Percentiles rank a stretch among this genome's conserved stretches.
phyloP scores from a whole-genome alignment of 1,284 basidiomycete species.

The Meira miltonrushii region DNA sequence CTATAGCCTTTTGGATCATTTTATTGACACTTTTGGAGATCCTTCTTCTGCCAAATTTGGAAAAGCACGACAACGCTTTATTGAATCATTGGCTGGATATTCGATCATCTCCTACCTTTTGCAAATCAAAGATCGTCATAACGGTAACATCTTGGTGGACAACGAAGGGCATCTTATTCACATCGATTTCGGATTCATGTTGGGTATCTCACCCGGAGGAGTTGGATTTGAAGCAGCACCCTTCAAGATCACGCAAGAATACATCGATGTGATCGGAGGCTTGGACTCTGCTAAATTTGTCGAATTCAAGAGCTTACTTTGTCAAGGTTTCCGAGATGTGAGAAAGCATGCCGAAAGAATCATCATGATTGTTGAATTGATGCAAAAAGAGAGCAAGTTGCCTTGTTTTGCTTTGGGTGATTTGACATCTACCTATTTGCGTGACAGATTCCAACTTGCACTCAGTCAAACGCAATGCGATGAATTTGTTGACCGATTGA shows the following conservation, averaged over 20 bases:
- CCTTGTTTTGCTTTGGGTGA: conserved; percentile 91
- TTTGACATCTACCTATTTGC: conserved; percentile 74
- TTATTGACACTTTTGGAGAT: conserved; percentile 39
- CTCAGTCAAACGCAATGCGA: conserved; percentile 80
- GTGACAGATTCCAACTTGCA: conserved; percentile 88
- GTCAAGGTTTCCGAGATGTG: conserved; percentile 85
- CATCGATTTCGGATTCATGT: conserved; percentile 98
- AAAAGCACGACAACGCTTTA: conserved; percentile 72
- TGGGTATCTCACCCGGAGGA: conserved; percentile 76
- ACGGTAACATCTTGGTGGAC: conserved; percentile 95
- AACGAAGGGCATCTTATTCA: conserved; percentile 88
- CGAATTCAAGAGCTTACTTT: conserved; percentile 83
- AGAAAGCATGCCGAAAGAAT: conserved; percentile 95
- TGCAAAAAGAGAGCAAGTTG: conserved; percentile 90
- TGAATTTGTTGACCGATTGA: conserved; percentile 64
- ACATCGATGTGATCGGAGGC: conserved; percentile 92
- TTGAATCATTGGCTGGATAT: conserved; percentile 83
- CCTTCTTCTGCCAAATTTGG: conserved; percentile 31
- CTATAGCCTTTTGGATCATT: conserved; percentile 48
- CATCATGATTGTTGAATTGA: conserved; percentile 88
- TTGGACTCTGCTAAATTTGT: conserved; percentile 69
- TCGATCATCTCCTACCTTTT: conserved; percentile 90
- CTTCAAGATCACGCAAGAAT: conserved; percentile 93
- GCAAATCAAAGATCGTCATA: conserved; percentile 98
- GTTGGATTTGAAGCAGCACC: conserved; percentile 98